These are phyloP conservation scores for Glaciozyma martinii DNA, from an alignment of 768 basidiomycete species.

Conservation along the genomic window DNA sequence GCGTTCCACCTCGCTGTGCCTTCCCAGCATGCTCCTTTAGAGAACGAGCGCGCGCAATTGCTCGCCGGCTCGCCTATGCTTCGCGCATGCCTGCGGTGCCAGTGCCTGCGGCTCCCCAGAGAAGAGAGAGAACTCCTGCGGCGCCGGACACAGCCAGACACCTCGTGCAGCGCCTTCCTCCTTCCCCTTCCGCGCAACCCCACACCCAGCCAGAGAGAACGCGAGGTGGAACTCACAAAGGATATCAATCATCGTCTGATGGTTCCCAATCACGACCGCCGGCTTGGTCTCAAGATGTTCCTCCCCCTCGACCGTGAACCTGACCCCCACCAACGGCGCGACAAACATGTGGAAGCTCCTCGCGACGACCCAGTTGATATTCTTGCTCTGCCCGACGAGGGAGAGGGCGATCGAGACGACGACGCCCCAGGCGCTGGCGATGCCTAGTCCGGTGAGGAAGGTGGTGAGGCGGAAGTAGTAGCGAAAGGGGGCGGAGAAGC, in stretches of 20 bases:
- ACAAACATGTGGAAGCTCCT: slow-evolving; percentile 67
- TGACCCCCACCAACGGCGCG: slow-evolving; percentile 55
- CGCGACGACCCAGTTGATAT: slow-evolving; percentile 71
- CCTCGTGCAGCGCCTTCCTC: no score
- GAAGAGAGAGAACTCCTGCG: no score
- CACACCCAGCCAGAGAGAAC: background rate
- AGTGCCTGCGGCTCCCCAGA: no score
- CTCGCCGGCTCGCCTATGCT: no score
- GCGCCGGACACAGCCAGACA: no score
- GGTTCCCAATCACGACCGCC: slow-evolving; percentile 62
- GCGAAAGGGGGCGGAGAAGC: slow-evolving; percentile 15
- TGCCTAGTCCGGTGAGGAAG: slow-evolving; percentile 22
- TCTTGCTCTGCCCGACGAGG: slow-evolving; percentile 49
- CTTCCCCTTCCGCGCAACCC: background rate
- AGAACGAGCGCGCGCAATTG: no score
- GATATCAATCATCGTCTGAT: slow-evolving; percentile 89
- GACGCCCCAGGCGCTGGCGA: slow-evolving; percentile 43
- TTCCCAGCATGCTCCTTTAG: background rate
- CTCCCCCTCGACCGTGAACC: slow-evolving; percentile 71
- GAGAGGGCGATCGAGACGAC: slow-evolving; percentile 59
- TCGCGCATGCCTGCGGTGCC: no score
- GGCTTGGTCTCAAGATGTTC: slow-evolving; percentile 55
- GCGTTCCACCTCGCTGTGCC: no score
- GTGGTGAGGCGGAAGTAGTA: slow-evolving; percentile 27
- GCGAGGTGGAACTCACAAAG: slow-evolving; percentile 49